Conservation (phyloP, 1,284 basidiomycete species). For the Moesziomyces sp. region DNA sequence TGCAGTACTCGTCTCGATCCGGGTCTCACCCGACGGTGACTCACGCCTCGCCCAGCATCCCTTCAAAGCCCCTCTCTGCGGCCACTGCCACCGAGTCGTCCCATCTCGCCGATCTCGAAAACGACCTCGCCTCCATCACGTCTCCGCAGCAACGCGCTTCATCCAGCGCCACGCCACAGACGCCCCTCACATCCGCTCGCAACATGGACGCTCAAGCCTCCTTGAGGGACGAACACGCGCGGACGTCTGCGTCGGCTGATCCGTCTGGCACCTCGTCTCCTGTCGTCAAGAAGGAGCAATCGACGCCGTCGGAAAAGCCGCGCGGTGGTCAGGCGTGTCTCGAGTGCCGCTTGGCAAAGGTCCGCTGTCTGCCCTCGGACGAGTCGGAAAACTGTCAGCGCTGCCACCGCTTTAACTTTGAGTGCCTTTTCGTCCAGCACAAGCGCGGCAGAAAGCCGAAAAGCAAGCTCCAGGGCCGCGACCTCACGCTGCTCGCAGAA, state of each 20-base stretch:
- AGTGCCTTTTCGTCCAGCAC: constrained; percentile 51
- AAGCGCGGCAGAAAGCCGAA: constrained; percentile 49
- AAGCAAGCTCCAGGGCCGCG: constrained; percentile 48
- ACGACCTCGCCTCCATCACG: constrained; percentile 26
- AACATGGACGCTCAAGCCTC: constrained; percentile 3
- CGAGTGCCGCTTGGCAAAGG: constrained; percentile 47
- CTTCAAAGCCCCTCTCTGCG: background rate
- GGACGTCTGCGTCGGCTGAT: constrained; percentile 6
- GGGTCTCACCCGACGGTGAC: constrained; percentile 10
- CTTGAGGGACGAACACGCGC: background rate
- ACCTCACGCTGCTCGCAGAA: constrained; percentile 42
- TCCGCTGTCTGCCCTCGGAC: constrained; percentile 37
- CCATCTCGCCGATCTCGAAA: constrained; percentile 21
- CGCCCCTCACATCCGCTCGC: constrained; percentile 3
- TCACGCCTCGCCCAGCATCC: background rate
- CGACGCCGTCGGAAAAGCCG: constrained; percentile 39
- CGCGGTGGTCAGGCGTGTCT: constrained; percentile 51
- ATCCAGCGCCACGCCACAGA: constrained; percentile 11
- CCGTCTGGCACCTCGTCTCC: constrained; percentile 6
- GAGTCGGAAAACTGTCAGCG: constrained; percentile 42
- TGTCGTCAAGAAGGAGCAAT: constrained; percentile 13
- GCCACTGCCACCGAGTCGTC: constrained; percentile 8
- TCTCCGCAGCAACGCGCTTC: constrained; percentile 23
- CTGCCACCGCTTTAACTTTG: constrained; percentile 48
- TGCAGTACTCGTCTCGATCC: constrained; percentile 4